A percentile compares a stretch with the other conserved stretches of the same genome.
Conservation (phyloP, 176 grass and related monocot genomes). For the Urochloa ruziziensis region DNA sequence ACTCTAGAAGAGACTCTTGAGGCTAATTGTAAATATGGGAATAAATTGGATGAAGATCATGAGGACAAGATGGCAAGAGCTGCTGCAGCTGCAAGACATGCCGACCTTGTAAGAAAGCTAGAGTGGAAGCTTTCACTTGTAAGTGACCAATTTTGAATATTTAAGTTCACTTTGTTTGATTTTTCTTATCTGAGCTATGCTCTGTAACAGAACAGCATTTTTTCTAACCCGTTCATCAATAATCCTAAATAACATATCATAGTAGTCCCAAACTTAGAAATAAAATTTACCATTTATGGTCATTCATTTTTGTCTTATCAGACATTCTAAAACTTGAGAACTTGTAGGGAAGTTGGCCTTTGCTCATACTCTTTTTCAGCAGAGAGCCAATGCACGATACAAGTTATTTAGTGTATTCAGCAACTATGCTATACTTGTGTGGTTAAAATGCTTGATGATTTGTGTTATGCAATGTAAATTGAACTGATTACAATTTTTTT, state of each 20-base stretch:
- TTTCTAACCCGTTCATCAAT: neutral
- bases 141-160: constrained; percentile 44
- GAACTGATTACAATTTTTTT: constrained; percentile 18
- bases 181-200: neutral
- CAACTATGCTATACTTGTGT: neutral
- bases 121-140: constrained; percentile 78
- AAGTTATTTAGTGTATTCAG: neutral
- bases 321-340: neutral
- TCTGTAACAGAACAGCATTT: neutral
- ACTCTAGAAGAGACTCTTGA: constrained; percentile 80
- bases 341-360: neutral
- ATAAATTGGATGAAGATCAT: constrained; percentile 53
- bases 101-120: constrained; percentile 72
- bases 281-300: neutral
- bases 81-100: constrained; percentile 68
- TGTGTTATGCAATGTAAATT: neutral
- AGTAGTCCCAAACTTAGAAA: neutral
- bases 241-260: constrained; percentile 7
- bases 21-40: constrained; percentile 66
- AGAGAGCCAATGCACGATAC: neutral
- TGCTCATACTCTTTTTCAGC: constrained; percentile 9
- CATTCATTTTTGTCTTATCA: neutral
- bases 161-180: constrained; percentile 1
- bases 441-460: neutral
- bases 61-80: constrained; percentile 56